phyloP scores from a whole-genome alignment of 2,329 filamentous ascomycete species.

The Alternaria sp. region DNA sequence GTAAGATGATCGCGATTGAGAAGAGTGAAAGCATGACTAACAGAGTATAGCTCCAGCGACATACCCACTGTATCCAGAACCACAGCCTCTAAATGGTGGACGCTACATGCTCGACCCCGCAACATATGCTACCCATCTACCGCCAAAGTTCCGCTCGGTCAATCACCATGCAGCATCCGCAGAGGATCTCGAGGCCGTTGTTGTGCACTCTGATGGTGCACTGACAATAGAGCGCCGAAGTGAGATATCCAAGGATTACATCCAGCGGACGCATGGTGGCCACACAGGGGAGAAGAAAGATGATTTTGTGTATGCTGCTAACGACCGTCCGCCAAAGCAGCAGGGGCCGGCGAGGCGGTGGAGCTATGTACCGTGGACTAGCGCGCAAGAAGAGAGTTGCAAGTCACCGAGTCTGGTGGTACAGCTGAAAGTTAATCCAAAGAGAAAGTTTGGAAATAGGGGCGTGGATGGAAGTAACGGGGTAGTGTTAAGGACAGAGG shows the following conservation, averaged over 20 bases:
- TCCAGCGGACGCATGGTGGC: slow-evolving; percentile 20
- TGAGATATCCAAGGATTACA: slow-evolving; percentile 8
- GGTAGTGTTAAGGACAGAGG: not conserved
- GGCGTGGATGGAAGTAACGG: not conserved
- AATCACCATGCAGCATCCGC: not conserved
- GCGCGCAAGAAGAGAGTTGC: slow-evolving; percentile 38
- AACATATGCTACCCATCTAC: slow-evolving; percentile 27
- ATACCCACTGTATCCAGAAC: slow-evolving; percentile 41
- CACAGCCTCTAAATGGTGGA: slow-evolving; percentile 19
- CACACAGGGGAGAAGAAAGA: slow-evolving; percentile 15
- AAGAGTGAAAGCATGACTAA: not conserved
- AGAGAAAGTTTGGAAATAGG: not conserved
- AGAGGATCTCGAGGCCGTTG: slow-evolving; percentile 20
- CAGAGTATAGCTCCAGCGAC: slow-evolving; percentile 23
- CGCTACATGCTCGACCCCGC: slow-evolving; percentile 29
- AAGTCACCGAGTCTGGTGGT: slow-evolving; percentile 13
- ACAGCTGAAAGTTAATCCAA: slow-evolving; percentile 18
- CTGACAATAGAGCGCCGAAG: slow-evolving; percentile 23
- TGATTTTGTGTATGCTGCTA: slow-evolving; percentile 6
- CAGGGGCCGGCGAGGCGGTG: slow-evolving; percentile 30
- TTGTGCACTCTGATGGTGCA: slow-evolving; percentile 31
- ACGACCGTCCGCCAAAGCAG: slow-evolving; percentile 8
- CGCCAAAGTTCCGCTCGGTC: slow-evolving; percentile 26
- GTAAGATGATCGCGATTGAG: slow-evolving; percentile 13
- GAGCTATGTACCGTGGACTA: slow-evolving; percentile 44